phyloP scores from a whole-genome alignment of 2,329 filamentous ascomycete species.

The Sporothrix humicola region DNA sequence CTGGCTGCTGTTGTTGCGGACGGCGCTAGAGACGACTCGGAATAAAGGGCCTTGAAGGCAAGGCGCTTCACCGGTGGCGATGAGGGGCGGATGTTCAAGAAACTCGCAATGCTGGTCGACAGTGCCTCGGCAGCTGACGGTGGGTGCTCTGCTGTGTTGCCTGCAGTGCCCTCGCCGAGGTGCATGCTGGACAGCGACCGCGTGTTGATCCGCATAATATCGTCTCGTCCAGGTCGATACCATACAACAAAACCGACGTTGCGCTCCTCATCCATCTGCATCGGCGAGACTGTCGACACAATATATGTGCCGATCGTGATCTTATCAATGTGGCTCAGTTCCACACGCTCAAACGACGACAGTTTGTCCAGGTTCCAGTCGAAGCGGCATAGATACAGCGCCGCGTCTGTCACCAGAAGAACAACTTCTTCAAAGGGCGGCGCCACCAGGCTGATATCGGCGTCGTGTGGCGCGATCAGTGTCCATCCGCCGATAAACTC shows the following conservation, averaged over 20 bases:
- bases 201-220: constrained; percentile 82
- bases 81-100: constrained; percentile 50
- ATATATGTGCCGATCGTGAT: constrained; percentile 88
- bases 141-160: constrained; percentile 12
- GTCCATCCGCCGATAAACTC: constrained; percentile 91
- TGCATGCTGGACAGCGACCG: constrained; percentile 68
- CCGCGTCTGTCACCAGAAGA: constrained; percentile 81
- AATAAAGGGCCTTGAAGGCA: constrained; percentile 63
- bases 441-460: constrained; percentile 68
- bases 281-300: constrained; percentile 79
- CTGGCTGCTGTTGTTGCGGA: constrained; percentile 51
- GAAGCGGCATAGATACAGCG: constrained; percentile 87
- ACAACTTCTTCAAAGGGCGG: constrained; percentile 87
- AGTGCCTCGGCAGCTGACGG: constrained; percentile 37
- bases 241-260: constrained; percentile 85
- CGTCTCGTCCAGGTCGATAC: constrained; percentile 73
- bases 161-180: constrained; percentile 40
- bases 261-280: constrained; percentile 75
- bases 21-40: constrained; percentile 55
- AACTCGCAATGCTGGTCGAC: constrained; percentile 47
- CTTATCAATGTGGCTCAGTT: constrained; percentile 72
- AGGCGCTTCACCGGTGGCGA: constrained; percentile 48
- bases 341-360: constrained; percentile 85
- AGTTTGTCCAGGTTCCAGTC: constrained; percentile 97
- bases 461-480: constrained; percentile 73